These are phyloP conservation scores for Kokia cookei DNA, from an alignment of 441 rosid species.

Conservation along the genomic window DNA sequence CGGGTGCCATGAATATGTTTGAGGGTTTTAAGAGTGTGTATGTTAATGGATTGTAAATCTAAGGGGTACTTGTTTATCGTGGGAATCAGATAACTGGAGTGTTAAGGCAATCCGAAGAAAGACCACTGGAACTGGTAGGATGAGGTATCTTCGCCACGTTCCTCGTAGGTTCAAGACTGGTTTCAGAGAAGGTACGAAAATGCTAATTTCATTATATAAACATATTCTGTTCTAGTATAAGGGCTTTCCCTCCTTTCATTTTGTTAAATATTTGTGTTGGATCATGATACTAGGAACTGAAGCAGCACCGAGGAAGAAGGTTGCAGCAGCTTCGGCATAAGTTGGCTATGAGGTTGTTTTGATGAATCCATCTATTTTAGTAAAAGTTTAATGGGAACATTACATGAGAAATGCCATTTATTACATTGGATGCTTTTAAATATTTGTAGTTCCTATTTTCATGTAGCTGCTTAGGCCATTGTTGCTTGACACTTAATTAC, in stretches of 20 bases:
- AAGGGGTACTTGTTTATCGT: not conserved
- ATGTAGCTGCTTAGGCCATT: conserved; percentile 16
- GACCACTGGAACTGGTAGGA: conserved; percentile 91
- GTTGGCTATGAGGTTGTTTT: conserved; percentile 5
- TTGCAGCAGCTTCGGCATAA: conserved; percentile 57
- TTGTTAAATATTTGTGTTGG: conserved; percentile 1
- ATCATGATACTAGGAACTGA: conserved; percentile 38
- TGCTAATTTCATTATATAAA: not conserved
- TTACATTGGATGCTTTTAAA: conserved; percentile 14
- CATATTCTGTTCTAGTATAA: too few species aligned
- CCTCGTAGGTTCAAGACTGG: conserved; percentile 92
- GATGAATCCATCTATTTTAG: not conserved
- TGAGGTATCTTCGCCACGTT: conserved; percentile 81
- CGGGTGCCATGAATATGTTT: not conserved
- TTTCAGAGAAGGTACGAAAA: conserved; percentile 69
- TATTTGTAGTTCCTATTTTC: conserved; percentile 4
- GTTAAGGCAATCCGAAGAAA: conserved; percentile 83
- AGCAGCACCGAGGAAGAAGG: conserved; percentile 71
- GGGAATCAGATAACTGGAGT: conserved; percentile 70
- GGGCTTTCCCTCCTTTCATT: too few species aligned
- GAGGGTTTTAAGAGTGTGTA: not conserved
- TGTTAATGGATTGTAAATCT: not conserved
- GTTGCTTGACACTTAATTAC: conserved; percentile 8
- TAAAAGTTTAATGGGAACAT: conserved; percentile 18
- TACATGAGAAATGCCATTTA: not conserved